Evolutionary conservation across 2,329 filamentous ascomycete genomes (phyloP), one percentile per base, ranked within the genome.

Genomic region (Penicillium sp.): DNA sequence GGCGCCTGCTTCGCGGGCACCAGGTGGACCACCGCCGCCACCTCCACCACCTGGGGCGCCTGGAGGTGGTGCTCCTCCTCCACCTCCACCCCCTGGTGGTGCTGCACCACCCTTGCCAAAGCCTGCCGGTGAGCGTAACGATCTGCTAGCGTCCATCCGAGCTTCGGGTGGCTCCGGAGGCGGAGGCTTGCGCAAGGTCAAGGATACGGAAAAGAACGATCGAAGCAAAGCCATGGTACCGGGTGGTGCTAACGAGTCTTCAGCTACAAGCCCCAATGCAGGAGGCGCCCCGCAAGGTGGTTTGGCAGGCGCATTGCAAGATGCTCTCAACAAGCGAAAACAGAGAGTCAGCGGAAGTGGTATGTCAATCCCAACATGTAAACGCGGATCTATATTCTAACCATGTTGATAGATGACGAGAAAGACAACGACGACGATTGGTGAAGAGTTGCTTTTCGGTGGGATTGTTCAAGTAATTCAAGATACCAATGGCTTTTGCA

Each of bases 331-430:
- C 69, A 89, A 90, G 77, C 83, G 93, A 74, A 97, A 97, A 80
- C 86, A 91, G 75, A 96, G 96, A 81, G 93, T 97, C 72, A 90
- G 90, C 77, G 88, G 90, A 73, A 96, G 90, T 81, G 93, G 93
- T 97, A 85, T 85, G 90, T 88, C 14, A 16, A 43, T 50, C 50
- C 10, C 49, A 52, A 55, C 32, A 7, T 35, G 31, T 22, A 22
- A 31, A 40, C 1, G 5, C 8, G 18, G 24, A 31, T 43, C 50
- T 24, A 50, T 32, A 34, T 59, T 55, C 66, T 73, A 70, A 71
- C 66, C 51, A 13, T 29, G n/a, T 47, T 35, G 53, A 44, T 55
- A 78, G 76, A 78, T 68, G 76, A 78, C 51, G 76, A 78, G 57
- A 76, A 76, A 56, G 75, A 77, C 29, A 73, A 77, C 34, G 75